A percentile compares a stretch with the other conserved stretches of the same genome.
Conservation (phyloP, 2,329 filamentous ascomycete species). For the Venturia oleaginea region DNA sequence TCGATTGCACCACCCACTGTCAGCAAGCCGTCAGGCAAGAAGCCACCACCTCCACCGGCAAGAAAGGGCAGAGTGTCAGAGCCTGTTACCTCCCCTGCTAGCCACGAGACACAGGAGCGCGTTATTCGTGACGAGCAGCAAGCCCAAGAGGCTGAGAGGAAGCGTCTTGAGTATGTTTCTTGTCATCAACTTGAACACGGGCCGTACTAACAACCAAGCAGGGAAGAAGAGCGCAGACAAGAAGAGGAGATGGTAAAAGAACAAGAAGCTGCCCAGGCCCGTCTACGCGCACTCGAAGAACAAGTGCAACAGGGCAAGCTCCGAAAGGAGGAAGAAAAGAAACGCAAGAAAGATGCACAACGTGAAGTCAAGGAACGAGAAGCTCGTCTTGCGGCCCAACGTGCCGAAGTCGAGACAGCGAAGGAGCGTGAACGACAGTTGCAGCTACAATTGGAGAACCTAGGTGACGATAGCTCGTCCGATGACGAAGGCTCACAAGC, state of each 20-base stretch:
- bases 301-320: conserved; percentile 89
- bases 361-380: conserved; percentile 86
- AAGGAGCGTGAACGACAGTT: conserved; percentile 84
- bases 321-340: conserved; percentile 94
- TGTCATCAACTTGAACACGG: neutral
- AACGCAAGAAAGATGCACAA: conserved; percentile 76
- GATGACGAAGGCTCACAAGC: conserved; percentile 73
- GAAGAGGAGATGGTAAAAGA: conserved; percentile 75
- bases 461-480: conserved; percentile 65
- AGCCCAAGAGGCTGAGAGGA: conserved; percentile 48
- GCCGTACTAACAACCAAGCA: conserved; percentile 34
- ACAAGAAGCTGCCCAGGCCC: conserved; percentile 69
- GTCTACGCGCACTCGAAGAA: conserved; percentile 82
- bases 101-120: conserved; percentile 4
- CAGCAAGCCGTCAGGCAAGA: conserved; percentile 32
- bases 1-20: conserved; percentile 51
- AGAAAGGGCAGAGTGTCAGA: conserved; percentile 57
- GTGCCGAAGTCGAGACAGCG: conserved; percentile 85
- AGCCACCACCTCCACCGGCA: conserved; percentile 58
- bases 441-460: conserved; percentile 73
- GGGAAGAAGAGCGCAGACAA: conserved; percentile 62
- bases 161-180: conserved; percentile 68
- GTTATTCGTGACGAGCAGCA: conserved; percentile 46
- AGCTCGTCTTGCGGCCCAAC: conserved; percentile 68
- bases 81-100: conserved; percentile 18